phyloP scores from a whole-genome alignment of 352 stramenopile genomes.

The Salisapilia sapeloensis region DNA sequence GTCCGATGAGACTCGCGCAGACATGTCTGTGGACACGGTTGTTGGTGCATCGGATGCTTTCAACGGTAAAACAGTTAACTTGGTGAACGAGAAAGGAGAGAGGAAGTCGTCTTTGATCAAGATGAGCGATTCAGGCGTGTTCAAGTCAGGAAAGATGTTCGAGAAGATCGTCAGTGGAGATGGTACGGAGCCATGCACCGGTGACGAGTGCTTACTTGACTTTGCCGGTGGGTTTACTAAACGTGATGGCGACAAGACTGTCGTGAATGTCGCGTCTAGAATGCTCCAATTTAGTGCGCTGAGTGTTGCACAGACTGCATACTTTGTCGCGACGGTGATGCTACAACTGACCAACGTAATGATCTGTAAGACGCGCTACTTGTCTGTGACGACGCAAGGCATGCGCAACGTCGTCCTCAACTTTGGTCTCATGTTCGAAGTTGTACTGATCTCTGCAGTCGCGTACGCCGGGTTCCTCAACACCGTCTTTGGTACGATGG shows the following conservation, averaged over 20 bases:
- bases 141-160: slow-evolving; percentile 28
- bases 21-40: too few relatives aligned
- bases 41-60: slow-evolving; percentile 20
- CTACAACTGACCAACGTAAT: slow-evolving; percentile 85
- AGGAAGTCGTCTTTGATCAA: slow-evolving; percentile 9
- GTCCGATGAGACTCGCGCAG: slow-evolving; percentile 6
- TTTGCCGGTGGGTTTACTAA: slow-evolving; percentile 29
- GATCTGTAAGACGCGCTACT: slow-evolving; percentile 87
- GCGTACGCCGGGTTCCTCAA: slow-evolving; percentile 74
- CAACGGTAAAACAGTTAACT: slow-evolving; percentile 8
- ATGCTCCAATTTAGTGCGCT: slow-evolving; percentile 79
- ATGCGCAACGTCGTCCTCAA: slow-evolving; percentile 88
- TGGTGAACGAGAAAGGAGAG: slow-evolving; percentile 20
- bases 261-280: slow-evolving; percentile 75
- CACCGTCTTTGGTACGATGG: slow-evolving; percentile 67
- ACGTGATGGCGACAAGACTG: slow-evolving; percentile 9
- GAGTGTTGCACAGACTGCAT: slow-evolving; percentile 71
- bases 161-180: slow-evolving; percentile 19
- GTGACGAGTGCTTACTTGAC: slow-evolving; percentile 30
- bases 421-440: slow-evolving; percentile 88
- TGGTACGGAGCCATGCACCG: slow-evolving; percentile 14
- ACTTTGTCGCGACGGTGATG: slow-evolving; percentile 74
- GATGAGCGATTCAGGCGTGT: slow-evolving; percentile 14
- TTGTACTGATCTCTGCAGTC: slow-evolving; percentile 72
- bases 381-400: slow-evolving; percentile 81